Evolutionary conservation across 1,284 basidiomycete genomes (phyloP).

Genomic region (Athelia sp.): DNA sequence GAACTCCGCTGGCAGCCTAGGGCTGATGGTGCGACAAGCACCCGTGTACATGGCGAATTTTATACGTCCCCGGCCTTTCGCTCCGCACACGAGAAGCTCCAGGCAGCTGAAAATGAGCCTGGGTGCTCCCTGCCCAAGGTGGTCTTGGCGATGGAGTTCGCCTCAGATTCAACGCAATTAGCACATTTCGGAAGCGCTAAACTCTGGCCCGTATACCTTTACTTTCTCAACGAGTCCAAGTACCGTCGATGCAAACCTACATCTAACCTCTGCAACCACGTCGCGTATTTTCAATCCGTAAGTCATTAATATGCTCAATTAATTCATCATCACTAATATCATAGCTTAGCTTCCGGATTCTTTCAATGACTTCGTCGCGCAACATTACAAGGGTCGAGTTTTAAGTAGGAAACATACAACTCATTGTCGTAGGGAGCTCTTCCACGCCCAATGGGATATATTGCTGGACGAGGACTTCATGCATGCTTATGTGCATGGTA

Average conservation of each 20-base stretch:
- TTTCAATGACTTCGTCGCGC: neutral
- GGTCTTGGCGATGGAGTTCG: conserved; percentile 26
- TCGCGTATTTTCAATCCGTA: conserved; percentile 29
- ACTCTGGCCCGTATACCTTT: conserved; percentile 33
- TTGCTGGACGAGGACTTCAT: conserved; percentile 17
- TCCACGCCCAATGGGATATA: conserved; percentile 15
- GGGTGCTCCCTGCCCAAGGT: conserved; percentile 15
- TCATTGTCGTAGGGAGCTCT: conserved; percentile 17
- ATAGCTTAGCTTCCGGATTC: neutral
- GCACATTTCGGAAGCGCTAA: conserved; percentile 26
- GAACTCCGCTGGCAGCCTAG: neutral
- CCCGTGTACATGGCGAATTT: conserved; percentile 21
- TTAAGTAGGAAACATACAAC: conserved; percentile 6
- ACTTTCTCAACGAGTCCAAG: conserved; percentile 31
- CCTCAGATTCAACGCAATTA: conserved; percentile 32
- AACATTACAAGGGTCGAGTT: neutral
- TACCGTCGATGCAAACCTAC: conserved; percentile 20
- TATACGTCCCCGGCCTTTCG: conserved; percentile 26
- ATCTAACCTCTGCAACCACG: conserved; percentile 23
- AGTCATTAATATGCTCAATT: conserved; percentile 4
- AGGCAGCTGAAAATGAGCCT: conserved; percentile 9
- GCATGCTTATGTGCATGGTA: conserved; percentile 14
- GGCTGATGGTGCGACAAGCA: neutral
- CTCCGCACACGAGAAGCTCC: conserved; percentile 18
- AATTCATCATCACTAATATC: neutral